phyloP scores from a whole-genome alignment of 106 monocot genomes.

The Vanilla planifolia region DNA sequence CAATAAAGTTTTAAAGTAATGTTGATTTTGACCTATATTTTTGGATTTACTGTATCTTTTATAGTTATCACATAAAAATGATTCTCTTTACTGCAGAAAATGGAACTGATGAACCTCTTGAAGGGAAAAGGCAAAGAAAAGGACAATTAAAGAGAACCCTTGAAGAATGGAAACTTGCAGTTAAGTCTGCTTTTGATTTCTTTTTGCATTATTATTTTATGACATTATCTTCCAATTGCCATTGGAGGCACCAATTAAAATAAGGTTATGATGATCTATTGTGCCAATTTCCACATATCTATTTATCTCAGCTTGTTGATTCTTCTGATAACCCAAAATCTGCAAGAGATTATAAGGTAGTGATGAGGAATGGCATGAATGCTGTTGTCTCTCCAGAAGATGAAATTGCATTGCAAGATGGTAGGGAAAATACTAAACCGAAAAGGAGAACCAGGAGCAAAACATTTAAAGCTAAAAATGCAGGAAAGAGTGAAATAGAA shows the following conservation, averaged over 20 bases:
- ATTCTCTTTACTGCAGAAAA: background rate
- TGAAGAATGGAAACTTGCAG: background rate
- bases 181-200: slow-evolving; percentile 7
- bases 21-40: background rate
- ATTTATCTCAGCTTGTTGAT: slow-evolving; percentile 5
- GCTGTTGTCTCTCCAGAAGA: background rate
- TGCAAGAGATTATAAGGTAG: background rate
- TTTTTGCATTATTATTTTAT: background rate
- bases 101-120: background rate
- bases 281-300: no score
- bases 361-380: background rate
- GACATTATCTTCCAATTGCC: background rate
- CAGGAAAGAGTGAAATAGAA: background rate
- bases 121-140: slow-evolving; percentile 5
- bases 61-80: background rate
- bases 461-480: slow-evolving; percentile 7
- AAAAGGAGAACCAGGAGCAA: background rate
- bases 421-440: background rate
- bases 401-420: background rate
- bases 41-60: background rate
- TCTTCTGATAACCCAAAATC: slow-evolving; percentile 6
- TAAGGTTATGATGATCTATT: no score
- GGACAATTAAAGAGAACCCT: slow-evolving; percentile 3
- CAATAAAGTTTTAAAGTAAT: no score
- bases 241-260: no score